Percentiles rank a stretch among this genome's conserved stretches.
These are phyloP conservation scores for Vaccinium macrocarpon DNA, from an alignment of 148 eudicot genomes.

Conservation along the genomic window DNA sequence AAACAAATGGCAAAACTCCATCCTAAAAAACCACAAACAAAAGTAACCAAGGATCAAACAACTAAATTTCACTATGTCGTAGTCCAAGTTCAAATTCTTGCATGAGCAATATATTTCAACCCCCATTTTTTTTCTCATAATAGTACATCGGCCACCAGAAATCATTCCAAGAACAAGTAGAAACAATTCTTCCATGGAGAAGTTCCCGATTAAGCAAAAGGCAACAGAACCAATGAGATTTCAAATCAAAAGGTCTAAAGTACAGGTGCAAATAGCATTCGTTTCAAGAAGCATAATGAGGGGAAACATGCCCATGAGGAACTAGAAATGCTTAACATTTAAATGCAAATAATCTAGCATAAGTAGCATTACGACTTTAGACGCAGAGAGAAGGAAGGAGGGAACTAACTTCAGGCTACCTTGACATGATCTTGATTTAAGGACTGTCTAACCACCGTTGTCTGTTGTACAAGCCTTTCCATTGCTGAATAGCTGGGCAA, in stretches of 20 bases:
- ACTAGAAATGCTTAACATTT: background rate
- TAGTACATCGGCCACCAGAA: background rate
- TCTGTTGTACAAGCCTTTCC: conserved; percentile 83
- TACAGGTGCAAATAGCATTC: background rate
- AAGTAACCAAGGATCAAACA: conserved; percentile 10
- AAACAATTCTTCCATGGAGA: background rate
- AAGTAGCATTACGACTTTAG: conserved; percentile 9
- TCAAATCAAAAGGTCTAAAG: background rate
- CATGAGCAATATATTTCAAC: background rate
- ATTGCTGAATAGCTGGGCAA: conserved; percentile 67
- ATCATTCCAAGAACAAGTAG: conserved; percentile 7
- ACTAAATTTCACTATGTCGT: background rate
- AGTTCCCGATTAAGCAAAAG: background rate
- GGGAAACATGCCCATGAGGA: background rate
- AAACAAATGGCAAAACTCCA: conserved; percentile 43
- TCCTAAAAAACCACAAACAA: conserved; percentile 43
- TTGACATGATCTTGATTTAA: conserved; percentile 68
- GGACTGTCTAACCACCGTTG: conserved; percentile 67
- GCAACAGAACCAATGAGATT: background rate
- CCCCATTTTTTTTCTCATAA: background rate
- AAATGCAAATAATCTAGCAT: background rate
- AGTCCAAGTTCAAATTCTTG: background rate
- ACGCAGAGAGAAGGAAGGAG: background rate
- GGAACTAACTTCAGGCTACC: conserved; percentile 41
- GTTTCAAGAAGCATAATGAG: background rate